These are phyloP conservation scores for Vaccinium corymbosum DNA, from an alignment of 148 eudicot genomes.

Conservation along the genomic window DNA sequence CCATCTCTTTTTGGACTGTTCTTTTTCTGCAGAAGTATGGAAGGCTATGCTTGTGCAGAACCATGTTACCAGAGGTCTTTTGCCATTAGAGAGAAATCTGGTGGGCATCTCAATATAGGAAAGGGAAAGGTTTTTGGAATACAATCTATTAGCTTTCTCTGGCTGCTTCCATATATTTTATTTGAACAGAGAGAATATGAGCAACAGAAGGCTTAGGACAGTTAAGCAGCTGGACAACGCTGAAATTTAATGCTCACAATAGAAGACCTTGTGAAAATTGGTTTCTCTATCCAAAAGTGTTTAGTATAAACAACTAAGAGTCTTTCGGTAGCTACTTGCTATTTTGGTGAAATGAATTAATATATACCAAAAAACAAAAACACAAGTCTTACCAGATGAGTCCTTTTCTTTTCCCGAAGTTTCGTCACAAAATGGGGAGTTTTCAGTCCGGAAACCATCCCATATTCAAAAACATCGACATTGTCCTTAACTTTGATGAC, in stretches of 20 bases:
- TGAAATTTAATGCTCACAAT: not conserved
- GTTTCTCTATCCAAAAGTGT: not conserved
- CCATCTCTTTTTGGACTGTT: not conserved
- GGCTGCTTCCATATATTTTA: not conserved
- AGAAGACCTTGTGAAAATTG: not conserved
- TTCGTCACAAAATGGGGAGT: constrained; percentile 26
- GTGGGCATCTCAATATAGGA: not conserved
- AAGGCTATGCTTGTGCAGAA: not conserved
- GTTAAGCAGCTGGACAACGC: not conserved
- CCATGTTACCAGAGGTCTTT: not conserved
- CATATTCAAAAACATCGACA: constrained; percentile 19
- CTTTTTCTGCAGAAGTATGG: not conserved
- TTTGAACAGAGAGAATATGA: not conserved
- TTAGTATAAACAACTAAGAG: too few relatives aligned
- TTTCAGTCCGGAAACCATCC: constrained; percentile 12
- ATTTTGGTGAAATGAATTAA: not conserved
- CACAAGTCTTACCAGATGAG: constrained; percentile 21
- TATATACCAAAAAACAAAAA: not conserved
- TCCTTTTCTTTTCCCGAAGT: not conserved
- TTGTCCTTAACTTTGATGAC: not conserved
- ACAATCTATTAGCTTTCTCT: not conserved
- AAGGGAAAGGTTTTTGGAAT: not conserved
- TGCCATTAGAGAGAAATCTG: not conserved
- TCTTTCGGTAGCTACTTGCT: not conserved
- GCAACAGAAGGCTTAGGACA: not conserved